phyloP scores from a whole-genome alignment of 2,329 filamentous ascomycete genomes.

The Aureobasidium sp. region DNA sequence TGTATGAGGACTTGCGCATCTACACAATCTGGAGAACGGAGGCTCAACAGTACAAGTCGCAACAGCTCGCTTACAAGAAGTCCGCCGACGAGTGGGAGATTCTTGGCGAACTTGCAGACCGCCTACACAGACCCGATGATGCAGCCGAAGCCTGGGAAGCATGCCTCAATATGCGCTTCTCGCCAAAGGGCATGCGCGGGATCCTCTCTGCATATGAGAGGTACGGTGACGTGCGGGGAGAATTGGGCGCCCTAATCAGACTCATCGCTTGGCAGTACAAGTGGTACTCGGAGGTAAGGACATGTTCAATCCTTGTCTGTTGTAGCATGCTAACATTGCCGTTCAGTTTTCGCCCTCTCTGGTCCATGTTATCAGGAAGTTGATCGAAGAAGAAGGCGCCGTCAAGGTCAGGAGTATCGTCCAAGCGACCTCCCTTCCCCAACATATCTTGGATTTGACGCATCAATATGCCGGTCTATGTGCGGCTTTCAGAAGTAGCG shows the following conservation, averaged over 20 bases:
- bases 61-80: conserved; percentile 93
- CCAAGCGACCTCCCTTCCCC: conserved; percentile 87
- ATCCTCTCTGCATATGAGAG: conserved; percentile 73
- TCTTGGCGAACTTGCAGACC: conserved; percentile 81
- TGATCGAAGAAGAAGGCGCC: conserved; percentile 95
- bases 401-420: conserved; percentile 97
- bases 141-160: conserved; percentile 87
- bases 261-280: conserved; percentile 97
- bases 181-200: conserved; percentile 81
- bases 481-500: conserved; percentile 88
- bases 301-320: not conserved
- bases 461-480: conserved; percentile 94
- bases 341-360: conserved; percentile 78
- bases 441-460: conserved; percentile 86
- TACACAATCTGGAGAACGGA: conserved; percentile 99
- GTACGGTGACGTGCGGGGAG: conserved; percentile 69
- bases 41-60: conserved; percentile 88
- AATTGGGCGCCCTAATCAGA: conserved; percentile 76
- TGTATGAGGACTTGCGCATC: conserved; percentile 94
- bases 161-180: conserved; percentile 81
- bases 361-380: conserved; percentile 74
- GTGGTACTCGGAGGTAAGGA: conserved; percentile 85
- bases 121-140: conserved; percentile 85
- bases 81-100: conserved; percentile 98
- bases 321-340: not conserved